Base-by-base conservation (phyloP, 306 rosid genomes). In the Heteromeles arbutifolia region DNA sequence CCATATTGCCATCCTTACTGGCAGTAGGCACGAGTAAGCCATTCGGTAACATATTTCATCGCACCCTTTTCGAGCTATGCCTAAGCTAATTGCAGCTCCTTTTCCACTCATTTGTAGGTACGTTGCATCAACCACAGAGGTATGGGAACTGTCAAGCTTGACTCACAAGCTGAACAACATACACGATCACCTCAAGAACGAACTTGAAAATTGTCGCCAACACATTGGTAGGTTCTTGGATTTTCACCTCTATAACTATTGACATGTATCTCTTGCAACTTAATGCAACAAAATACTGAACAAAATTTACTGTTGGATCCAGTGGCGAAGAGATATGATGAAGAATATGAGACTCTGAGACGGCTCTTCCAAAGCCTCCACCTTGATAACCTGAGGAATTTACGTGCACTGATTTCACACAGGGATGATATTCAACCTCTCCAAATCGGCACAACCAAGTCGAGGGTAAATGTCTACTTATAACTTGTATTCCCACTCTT, bases 111-210 rank as follows among this genome's bases (percentile, higher is more conserved):
- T 77, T 84, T 84, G 24, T 82, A 94, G 97, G 87, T 70, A 81
- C 59, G 39, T 79, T 48, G 72, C 90, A 66, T 78, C 93, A 48
- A 77, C 93, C 75, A 26, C 92, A 2, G 97, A 92, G 77, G 79
- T 86, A 25, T 94, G 93, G 96, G 97, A 94, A 78, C 48, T 90
- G 39, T 82, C 96, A 25, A 86, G 92, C 83, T 73, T 88, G 85
- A 89, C 95, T 78, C 91, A 94, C 73, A 94, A 92, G 88, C 83
- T 90, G 65, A 78, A 8, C 50, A 87, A 81, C 45, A 90, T 94
- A 57, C 45, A 73, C 32, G 92, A 86, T 63, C 95, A 86, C 79
- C 98, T 94, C 72, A 79, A 22, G 74, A 81, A 4, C 32, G 95
- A 94, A 82, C 80, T 89, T 44, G 69, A 57, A 22, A 62, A 74